These are phyloP conservation scores for Rhexocercosporidium sp. DNA, from an alignment of 2,329 filamentous ascomycete species.

Conservation along the genomic window DNA sequence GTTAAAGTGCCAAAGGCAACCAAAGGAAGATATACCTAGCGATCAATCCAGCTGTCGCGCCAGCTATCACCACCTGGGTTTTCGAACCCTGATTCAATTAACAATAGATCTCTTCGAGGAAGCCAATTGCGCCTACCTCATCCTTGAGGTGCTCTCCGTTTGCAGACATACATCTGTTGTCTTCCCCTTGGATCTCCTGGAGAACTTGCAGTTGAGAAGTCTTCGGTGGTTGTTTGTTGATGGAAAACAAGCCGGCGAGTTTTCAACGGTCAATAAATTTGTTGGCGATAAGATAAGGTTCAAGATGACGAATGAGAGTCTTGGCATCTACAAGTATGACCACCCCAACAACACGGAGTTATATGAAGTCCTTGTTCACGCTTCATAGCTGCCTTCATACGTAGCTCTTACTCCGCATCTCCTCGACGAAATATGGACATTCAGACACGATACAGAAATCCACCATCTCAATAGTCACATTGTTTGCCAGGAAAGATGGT, in stretches of 20 bases:
- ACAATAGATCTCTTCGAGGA: background rate
- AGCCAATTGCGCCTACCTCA: conserved; percentile 56
- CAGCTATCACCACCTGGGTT: conserved; percentile 68
- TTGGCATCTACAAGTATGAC: background rate
- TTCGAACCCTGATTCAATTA: conserved; percentile 60
- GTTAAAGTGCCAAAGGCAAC: background rate
- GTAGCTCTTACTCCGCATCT: too few relatives aligned
- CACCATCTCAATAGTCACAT: too few relatives aligned
- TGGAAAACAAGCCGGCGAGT: background rate
- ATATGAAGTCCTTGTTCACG: too few relatives aligned
- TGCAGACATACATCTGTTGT: conserved; percentile 62
- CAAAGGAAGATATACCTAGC: conserved; percentile 64
- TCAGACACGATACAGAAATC: too few relatives aligned
- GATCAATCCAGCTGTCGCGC: conserved; percentile 79
- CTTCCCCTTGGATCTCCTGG: background rate
- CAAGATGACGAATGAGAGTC: too few relatives aligned
- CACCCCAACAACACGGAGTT: background rate
- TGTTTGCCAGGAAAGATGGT: background rate
- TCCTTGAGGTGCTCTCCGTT: conserved; percentile 68
- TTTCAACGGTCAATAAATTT: background rate
- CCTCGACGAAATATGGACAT: too few relatives aligned
- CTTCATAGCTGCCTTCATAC: too few relatives aligned
- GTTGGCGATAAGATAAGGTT: conserved; percentile 9
- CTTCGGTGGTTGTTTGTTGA: background rate
- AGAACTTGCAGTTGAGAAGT: background rate